These are phyloP conservation scores for Akanthomyces uredinophilus DNA, from an alignment of 2,329 filamentous ascomycete species.

Conservation along the genomic window DNA sequence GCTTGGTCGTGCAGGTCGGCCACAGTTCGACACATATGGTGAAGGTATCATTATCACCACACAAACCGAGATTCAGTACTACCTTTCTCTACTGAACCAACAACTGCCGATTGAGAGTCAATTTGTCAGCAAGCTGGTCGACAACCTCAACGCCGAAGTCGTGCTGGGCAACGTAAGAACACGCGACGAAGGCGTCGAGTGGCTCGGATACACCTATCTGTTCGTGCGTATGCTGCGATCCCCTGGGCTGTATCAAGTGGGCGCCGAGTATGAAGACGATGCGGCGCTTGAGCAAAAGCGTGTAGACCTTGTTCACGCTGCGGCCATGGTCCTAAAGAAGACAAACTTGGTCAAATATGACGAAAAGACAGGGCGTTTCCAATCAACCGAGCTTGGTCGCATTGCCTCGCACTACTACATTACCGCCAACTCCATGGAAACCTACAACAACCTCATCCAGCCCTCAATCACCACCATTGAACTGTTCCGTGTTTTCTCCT, in stretches of 20 bases:
- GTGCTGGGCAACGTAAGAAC: conserved; percentile 89
- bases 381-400: conserved; percentile 87
- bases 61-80: conserved; percentile 92
- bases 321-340: conserved; percentile 79
- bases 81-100: conserved; percentile 92
- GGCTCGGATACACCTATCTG: conserved; percentile 96
- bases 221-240: conserved; percentile 97
- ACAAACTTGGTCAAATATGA: conserved; percentile 92
- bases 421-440: conserved; percentile 91
- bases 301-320: conserved; percentile 95
- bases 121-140: conserved; percentile 84
- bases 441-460: conserved; percentile 92
- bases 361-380: conserved; percentile 81
- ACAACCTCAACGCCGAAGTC: conserved; percentile 94
- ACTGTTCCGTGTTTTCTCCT: conserved; percentile 90
- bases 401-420: conserved; percentile 99
- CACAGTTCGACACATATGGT: conserved; percentile 95
- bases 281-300: conserved; percentile 89
- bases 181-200: conserved; percentile 95
- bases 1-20: conserved; percentile 93
- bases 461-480: conserved; percentile 91
- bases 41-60: conserved; percentile 99
- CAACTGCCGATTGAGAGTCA: conserved; percentile 97
- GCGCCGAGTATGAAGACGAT: conserved; percentile 91
- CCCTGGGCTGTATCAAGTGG: conserved; percentile 90